These are phyloP conservation scores for Diplocarpon mali DNA, from an alignment of 2,329 filamentous ascomycete species.

Conservation along the genomic window DNA sequence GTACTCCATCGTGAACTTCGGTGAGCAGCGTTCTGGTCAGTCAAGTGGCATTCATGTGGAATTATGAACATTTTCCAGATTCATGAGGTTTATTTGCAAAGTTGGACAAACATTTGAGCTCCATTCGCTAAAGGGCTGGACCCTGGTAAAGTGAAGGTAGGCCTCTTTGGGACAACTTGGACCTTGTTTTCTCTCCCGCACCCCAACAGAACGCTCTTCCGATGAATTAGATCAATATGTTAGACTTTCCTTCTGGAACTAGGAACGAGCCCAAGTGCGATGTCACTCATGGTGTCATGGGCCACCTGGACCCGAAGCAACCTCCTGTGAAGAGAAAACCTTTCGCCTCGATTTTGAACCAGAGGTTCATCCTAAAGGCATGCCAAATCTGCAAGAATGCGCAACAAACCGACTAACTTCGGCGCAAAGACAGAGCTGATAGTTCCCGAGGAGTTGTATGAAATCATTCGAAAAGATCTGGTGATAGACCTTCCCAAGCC, in stretches of 20 bases:
- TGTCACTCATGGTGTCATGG: slow-evolving; percentile 57
- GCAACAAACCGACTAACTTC: not conserved
- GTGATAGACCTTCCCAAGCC: slow-evolving; percentile 31
- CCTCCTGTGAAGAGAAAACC: slow-evolving; percentile 64
- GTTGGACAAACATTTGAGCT: not conserved
- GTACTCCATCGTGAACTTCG: slow-evolving; percentile 49
- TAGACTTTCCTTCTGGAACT: slow-evolving; percentile 30
- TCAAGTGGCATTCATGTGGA: not conserved
- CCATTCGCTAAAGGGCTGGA: slow-evolving; percentile 1
- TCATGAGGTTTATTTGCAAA: not conserved
- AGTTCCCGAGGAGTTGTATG: slow-evolving; percentile 53
- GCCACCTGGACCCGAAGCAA: slow-evolving; percentile 60
- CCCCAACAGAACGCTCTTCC: not conserved
- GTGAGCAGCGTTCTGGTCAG: not conserved
- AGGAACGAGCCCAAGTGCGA: slow-evolving; percentile 52
- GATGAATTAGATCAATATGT: slow-evolving; percentile 27
- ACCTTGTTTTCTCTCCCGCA: not conserved
- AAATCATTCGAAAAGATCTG: slow-evolving; percentile 42
- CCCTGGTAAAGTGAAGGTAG: slow-evolving; percentile 7
- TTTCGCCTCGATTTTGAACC: slow-evolving; percentile 55
- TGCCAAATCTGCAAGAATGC: slow-evolving; percentile 2
- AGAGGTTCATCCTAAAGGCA: slow-evolving; percentile 61
- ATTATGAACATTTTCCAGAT: not conserved
- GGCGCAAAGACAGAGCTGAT: slow-evolving; percentile 51
- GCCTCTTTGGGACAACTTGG: not conserved